Conservation (phyloP, 2,329 filamentous ascomycete genomes). For the Apiospora pterosperma region DNA sequence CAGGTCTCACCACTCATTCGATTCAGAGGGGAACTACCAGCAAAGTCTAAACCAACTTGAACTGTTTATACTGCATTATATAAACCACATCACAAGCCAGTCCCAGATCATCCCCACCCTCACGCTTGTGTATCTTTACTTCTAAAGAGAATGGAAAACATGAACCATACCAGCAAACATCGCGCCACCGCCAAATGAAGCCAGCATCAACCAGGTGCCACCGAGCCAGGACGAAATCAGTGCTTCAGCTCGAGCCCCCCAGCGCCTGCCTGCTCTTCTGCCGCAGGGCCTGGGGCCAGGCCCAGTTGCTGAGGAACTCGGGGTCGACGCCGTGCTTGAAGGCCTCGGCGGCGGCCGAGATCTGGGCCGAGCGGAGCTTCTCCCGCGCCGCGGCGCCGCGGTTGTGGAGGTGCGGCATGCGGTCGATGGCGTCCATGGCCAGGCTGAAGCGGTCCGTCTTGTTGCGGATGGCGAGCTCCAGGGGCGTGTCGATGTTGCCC, state of each 20-base stretch:
- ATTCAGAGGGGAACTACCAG: background rate
- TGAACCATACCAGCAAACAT: background rate
- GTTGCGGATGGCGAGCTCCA: constrained; percentile 76
- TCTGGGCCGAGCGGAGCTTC: constrained; percentile 60
- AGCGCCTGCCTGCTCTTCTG: constrained; percentile 36
- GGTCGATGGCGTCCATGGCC: constrained; percentile 73
- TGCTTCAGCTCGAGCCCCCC: constrained; percentile 1
- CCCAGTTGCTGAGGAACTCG: constrained; percentile 61
- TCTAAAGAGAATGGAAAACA: background rate
- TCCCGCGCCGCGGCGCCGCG: constrained; percentile 60
- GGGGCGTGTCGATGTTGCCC: constrained; percentile 79
- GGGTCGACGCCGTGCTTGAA: constrained; percentile 72
- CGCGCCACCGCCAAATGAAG: background rate
- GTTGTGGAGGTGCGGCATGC: constrained; percentile 60
- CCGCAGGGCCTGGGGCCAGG: constrained; percentile 51
- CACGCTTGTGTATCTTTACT: background rate
- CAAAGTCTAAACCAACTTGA: background rate
- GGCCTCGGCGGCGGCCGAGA: constrained; percentile 59
- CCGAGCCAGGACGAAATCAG: background rate
- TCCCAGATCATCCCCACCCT: background rate
- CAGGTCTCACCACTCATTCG: background rate
- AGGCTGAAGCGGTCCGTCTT: constrained; percentile 74
- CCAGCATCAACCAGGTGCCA: too few species aligned
- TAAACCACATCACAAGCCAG: background rate
- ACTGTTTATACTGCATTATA: background rate